A percentile compares a stretch with the other conserved stretches of the same genome.
Conservation (phyloP, 805 yeast species). For the Teunomyces atbi region DNA sequence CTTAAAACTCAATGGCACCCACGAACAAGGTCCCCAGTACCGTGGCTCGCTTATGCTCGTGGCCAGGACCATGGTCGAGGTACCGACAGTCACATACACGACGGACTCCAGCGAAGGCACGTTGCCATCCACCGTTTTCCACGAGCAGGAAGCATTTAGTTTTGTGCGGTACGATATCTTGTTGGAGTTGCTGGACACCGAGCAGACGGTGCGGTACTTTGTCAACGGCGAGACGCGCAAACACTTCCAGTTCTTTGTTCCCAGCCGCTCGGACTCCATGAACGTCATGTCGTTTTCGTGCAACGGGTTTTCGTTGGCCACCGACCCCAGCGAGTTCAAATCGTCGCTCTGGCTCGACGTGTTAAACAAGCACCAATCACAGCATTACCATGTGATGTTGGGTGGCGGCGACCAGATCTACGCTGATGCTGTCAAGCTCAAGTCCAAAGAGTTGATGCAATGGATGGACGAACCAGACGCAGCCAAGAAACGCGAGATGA, state of each 20-base stretch:
- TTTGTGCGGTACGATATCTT: constrained; percentile 69
- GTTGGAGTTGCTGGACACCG: constrained; percentile 46
- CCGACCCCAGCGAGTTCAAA: constrained; percentile 63
- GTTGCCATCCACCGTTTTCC: constrained; percentile 45
- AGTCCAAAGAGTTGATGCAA: constrained; percentile 50
- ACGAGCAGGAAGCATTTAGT: constrained; percentile 43
- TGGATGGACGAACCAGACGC: constrained; percentile 64
- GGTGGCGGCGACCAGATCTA: constrained; percentile 98
- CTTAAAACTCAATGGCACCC: constrained; percentile 62
- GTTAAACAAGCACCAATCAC: constrained; percentile 52
- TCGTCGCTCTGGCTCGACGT: constrained; percentile 89
- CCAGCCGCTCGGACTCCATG: constrained; percentile 64
- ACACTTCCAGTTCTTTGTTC: constrained; percentile 64
- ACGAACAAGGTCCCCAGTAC: constrained; percentile 54
- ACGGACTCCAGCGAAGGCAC: constrained; percentile 31
- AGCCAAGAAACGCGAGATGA: constrained; percentile 35
- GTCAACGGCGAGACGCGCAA: constrained; percentile 43
- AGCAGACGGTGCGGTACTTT: constrained; percentile 62
- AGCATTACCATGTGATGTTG: constrained; percentile 82
- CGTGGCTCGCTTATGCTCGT: constrained; percentile 71
- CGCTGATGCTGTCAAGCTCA: constrained; percentile 72
- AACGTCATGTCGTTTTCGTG: constrained; percentile 83
- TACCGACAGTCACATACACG: constrained; percentile 16
- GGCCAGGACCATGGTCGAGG: constrained; percentile 36
- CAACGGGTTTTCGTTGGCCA: constrained; percentile 81